Conservation (phyloP, 306 rosid genomes). For the Gleditsia sinensis region DNA sequence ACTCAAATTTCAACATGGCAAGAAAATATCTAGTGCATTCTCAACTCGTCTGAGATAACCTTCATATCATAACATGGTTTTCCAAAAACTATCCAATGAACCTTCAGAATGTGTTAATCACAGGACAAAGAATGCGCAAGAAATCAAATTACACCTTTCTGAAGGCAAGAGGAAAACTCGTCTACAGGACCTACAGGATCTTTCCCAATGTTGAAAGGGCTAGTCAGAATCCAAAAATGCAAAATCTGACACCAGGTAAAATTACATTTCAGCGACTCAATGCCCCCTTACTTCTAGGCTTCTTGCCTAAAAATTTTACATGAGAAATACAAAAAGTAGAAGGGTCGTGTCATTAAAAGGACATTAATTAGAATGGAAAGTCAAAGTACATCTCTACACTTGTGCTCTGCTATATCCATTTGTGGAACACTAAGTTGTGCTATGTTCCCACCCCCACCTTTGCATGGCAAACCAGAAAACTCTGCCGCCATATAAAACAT, state of each 20-base stretch:
- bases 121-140: too few species aligned
- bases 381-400: constrained; percentile 24
- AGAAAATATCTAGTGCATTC: too few species aligned
- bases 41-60: too few species aligned
- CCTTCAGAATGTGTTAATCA: too few species aligned
- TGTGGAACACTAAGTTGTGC: constrained; percentile 29
- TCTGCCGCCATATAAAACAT: background rate
- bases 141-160: background rate
- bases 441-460: constrained; percentile 36
- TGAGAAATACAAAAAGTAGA: background rate
- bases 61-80: too few species aligned
- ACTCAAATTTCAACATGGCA: too few species aligned
- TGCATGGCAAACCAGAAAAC: constrained; percentile 28
- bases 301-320: constrained; percentile 36
- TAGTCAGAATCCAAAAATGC: background rate
- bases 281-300: background rate
- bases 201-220: background rate
- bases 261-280: constrained; percentile 20
- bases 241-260: background rate
- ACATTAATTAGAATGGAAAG: constrained; percentile 26
- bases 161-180: background rate
- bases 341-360: constrained; percentile 13
- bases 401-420: constrained; percentile 21
- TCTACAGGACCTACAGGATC: too few species aligned
- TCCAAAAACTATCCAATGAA: too few species aligned